phyloP scores from a whole-genome alignment of 163 green algal species.

The Botryococcus braunii region DNA sequence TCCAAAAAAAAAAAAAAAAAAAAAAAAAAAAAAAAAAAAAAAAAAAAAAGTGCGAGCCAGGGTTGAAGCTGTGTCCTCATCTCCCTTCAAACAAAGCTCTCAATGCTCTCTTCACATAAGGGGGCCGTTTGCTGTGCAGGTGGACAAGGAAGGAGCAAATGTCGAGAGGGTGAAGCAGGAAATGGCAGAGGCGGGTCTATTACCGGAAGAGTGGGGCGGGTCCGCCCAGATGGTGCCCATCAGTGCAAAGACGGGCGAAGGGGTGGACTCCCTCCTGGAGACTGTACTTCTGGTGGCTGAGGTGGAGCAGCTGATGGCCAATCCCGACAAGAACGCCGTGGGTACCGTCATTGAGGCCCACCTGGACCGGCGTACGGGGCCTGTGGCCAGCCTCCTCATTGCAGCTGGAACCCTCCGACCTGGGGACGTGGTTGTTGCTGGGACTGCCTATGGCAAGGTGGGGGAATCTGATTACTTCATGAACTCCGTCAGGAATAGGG shows the following conservation, averaged over 20 bases:
- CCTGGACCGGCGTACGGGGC: conserved; percentile 70
- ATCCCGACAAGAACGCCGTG: conserved; percentile 53
- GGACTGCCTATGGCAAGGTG: conserved; percentile 73
- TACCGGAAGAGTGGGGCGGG: conserved; percentile 95
- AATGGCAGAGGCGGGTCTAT: conserved; percentile 72
- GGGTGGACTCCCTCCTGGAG: conserved; percentile 56
- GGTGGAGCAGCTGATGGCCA: conserved; percentile 75
- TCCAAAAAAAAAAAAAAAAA: too few species aligned
- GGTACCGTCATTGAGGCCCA: conserved; percentile 94
- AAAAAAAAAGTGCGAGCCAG: too few species aligned
- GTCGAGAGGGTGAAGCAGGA: conserved; percentile 75
- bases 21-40: too few species aligned
- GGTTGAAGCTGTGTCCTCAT: too few species aligned
- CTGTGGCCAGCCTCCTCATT: conserved; percentile 85
- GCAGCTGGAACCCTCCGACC: conserved; percentile 73
- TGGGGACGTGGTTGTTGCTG: conserved; percentile 74
- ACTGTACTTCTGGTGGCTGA: conserved; percentile 78
- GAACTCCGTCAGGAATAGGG: too few species aligned
- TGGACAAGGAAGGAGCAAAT: conserved; percentile 88
- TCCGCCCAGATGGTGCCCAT: conserved; percentile 78
- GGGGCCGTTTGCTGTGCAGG: too few species aligned
- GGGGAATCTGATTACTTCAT: too few species aligned
- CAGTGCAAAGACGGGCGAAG: conserved; percentile 80
- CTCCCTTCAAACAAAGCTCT: too few species aligned
- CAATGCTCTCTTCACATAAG: too few species aligned